phyloP scores from a whole-genome alignment of 345 rosid species.

The Citrus inodora region DNA sequence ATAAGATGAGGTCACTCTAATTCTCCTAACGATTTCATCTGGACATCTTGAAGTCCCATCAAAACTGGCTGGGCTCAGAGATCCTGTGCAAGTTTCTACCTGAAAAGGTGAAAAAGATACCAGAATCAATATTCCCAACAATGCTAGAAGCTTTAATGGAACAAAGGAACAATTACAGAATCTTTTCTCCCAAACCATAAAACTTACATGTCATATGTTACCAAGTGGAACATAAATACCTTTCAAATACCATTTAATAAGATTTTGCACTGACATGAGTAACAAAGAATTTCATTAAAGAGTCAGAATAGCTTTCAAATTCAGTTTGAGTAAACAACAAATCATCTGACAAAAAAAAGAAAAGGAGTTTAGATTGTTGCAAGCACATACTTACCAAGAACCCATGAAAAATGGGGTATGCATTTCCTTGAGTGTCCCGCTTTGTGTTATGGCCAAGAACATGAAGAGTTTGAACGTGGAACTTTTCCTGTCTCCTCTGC shows the following conservation, averaged over 20 bases:
- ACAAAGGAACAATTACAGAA: neutral
- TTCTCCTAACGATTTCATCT: slow-evolving; percentile 74
- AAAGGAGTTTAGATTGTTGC: neutral
- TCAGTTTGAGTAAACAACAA: neutral
- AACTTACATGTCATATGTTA: neutral
- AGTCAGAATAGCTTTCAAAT: neutral
- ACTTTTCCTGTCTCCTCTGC: slow-evolving; percentile 61
- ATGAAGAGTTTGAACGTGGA: slow-evolving; percentile 56
- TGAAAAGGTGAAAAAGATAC: slow-evolving; percentile 24
- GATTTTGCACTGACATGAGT: neutral
- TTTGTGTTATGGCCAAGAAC: slow-evolving; percentile 77
- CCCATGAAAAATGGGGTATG: slow-evolving; percentile 70
- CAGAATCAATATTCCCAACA: neutral
- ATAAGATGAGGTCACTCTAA: slow-evolving; percentile 54
- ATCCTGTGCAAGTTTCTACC: slow-evolving; percentile 70
- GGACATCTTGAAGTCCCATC: slow-evolving; percentile 70
- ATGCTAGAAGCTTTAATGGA: neutral
- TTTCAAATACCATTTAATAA: neutral
- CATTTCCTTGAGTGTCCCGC: slow-evolving; percentile 52
- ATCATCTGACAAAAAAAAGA: neutral
- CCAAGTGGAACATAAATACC: neutral
- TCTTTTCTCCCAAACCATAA: neutral
- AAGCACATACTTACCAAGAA: slow-evolving; percentile 50
- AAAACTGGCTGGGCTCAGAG: slow-evolving; percentile 62
- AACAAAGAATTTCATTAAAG: neutral